These are phyloP conservation scores for Fusarium sp. DNA, from an alignment of 2,329 filamentous ascomycete species.

Conservation along the genomic window DNA sequence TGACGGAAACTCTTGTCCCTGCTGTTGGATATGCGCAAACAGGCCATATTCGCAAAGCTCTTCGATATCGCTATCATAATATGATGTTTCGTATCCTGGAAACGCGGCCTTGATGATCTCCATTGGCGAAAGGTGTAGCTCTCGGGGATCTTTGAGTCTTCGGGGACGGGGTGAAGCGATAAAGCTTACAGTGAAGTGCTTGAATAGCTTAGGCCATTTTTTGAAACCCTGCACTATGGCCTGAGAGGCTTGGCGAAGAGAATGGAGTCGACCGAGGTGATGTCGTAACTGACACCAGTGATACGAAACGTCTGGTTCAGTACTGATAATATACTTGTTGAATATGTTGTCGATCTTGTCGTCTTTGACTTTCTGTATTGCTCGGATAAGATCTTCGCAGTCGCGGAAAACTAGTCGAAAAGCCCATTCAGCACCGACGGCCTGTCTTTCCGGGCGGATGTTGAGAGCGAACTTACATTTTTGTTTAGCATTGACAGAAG, in stretches of 20 bases:
- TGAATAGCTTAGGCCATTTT: constrained; percentile 1
- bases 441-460: background rate
- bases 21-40: background rate
- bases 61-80: background rate
- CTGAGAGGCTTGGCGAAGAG: constrained; percentile 7
- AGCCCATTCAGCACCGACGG: background rate
- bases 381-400: constrained; percentile 9
- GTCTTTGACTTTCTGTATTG: background rate
- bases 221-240: background rate
- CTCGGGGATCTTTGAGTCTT: background rate
- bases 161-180: background rate
- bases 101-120: background rate
- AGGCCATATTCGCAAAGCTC: constrained; percentile 1
- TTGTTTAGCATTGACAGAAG: background rate
- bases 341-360: background rate
- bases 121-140: background rate
- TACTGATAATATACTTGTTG: background rate
- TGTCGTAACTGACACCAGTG: constrained; percentile 11
- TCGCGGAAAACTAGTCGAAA: constrained; percentile 1
- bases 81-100: background rate
- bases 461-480: background rate
- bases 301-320: background rate
- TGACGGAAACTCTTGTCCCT: background rate
- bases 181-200: constrained; percentile 1
- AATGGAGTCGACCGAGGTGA: constrained; percentile 10